Percentiles rank a stretch among this genome's conserved stretches.
phyloP scores from a whole-genome alignment of 805 yeast species.

The Wickerhamiella shivajii region DNA sequence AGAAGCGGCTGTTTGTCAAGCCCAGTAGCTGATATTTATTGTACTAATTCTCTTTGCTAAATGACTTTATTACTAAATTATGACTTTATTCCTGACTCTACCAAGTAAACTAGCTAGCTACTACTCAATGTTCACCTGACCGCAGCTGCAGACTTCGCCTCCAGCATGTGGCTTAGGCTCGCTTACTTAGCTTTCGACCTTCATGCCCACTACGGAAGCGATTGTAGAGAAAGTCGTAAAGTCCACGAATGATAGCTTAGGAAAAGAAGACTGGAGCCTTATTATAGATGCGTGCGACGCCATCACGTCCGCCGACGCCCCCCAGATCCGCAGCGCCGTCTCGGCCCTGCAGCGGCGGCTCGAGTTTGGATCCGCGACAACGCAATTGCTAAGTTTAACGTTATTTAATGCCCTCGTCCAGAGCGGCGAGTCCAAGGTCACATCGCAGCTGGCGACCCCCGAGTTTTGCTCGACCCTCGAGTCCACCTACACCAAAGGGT shows the following conservation, averaged over 20 bases:
- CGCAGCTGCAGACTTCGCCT: no score
- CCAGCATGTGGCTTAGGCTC: not conserved
- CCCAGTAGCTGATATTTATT: no score
- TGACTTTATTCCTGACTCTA: no score
- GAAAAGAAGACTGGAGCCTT: slow-evolving; percentile 54
- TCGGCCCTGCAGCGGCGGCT: slow-evolving; percentile 35
- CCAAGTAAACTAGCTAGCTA: no score
- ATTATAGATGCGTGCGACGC: slow-evolving; percentile 53
- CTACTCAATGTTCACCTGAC: no score
- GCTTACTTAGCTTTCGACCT: no score
- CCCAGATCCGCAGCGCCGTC: slow-evolving; percentile 34
- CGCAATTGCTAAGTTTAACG: slow-evolving; percentile 41
- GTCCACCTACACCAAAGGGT: slow-evolving; percentile 36
- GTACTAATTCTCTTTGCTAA: no score
- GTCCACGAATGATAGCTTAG: slow-evolving; percentile 51
- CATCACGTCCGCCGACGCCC: slow-evolving; percentile 44
- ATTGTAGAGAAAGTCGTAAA: slow-evolving; percentile 23
- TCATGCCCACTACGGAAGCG: slow-evolving; percentile 5
- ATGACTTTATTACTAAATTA: no score
- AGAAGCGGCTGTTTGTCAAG: no score
- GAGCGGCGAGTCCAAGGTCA: slow-evolving; percentile 60
- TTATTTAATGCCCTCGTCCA: slow-evolving; percentile 48
- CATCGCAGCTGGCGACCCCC: slow-evolving; percentile 45
- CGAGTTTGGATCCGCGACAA: slow-evolving; percentile 43
- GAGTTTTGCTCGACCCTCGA: slow-evolving; percentile 35